phyloP scores from a whole-genome alignment of 2,329 filamentous ascomycete genomes.

The Aspergillus tanneri region DNA sequence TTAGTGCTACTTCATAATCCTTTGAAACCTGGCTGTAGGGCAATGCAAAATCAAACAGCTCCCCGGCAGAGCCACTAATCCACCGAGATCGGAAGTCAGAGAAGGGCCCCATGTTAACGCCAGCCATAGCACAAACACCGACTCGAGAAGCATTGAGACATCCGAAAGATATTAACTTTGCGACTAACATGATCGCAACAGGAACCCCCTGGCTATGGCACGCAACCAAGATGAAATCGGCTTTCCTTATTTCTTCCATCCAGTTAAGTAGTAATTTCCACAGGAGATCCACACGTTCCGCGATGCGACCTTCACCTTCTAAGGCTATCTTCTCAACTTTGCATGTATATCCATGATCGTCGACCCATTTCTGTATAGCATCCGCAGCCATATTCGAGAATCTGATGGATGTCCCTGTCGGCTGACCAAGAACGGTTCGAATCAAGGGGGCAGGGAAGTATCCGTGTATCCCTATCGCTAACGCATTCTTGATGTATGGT shows the following conservation, averaged over 20 bases:
- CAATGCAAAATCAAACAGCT: constrained; percentile 90
- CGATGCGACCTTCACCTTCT: constrained; percentile 90
- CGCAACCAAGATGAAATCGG: constrained; percentile 87
- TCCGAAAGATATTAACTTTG: constrained; percentile 87
- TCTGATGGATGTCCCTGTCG: constrained; percentile 89
- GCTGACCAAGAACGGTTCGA: constrained; percentile 88
- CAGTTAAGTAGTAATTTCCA: constrained; percentile 95
- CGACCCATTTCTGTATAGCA: constrained; percentile 79
- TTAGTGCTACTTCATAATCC: constrained; percentile 73
- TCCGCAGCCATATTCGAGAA: constrained; percentile 86
- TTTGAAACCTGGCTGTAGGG: constrained; percentile 78
- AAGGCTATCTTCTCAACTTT: constrained; percentile 92
- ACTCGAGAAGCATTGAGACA: constrained; percentile 75
- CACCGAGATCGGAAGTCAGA: constrained; percentile 86
- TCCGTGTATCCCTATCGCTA: constrained; percentile 92
- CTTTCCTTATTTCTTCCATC: constrained; percentile 83
- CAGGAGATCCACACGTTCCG: constrained; percentile 82
- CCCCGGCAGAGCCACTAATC: constrained; percentile 85
- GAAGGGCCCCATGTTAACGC: constrained; percentile 90
- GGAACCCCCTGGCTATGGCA: constrained; percentile 96
- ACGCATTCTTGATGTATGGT: constrained; percentile 75
- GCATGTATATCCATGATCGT: constrained; percentile 68
- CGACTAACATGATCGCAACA: constrained; percentile 86
- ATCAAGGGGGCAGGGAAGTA: constrained; percentile 86
- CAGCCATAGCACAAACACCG: constrained; percentile 85